Evolutionary conservation across 208 protist species (phyloP), one percentile per base, ranked within the genome.

Genomic region (Trypanosoma rangeli): DNA sequence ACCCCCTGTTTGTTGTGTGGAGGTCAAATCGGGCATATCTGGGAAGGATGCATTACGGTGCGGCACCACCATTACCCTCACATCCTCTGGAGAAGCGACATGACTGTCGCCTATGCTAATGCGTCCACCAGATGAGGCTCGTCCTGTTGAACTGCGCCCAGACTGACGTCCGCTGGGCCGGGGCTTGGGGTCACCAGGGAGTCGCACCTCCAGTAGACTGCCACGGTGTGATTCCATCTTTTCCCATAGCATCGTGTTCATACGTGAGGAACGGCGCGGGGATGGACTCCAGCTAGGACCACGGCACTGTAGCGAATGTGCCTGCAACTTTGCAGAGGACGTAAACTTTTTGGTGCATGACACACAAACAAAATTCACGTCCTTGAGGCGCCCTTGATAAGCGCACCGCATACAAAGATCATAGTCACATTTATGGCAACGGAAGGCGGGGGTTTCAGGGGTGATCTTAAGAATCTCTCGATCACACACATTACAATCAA

Each of bases 341-440:
- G 84, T 84, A 78, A 95, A 95, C 59, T 86, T 87, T 62, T 95
- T 95, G 13, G 73, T 70, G 68, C 90, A 95, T 54, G 82, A 83
- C n/a, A 85, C 78, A 53, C 90, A 95, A 20, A 95, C 80, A 86
- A 94, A 94, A 70, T 84, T 90, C 26, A 94, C 86, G 37, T 92
- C 87, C 69, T 89, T 90, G 50, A 89, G 80, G 37, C 78, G 78
- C 24, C 83, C 79, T n/a, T 80, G 79, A 64, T 87, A 90, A 31
- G 86, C 87, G 67, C 90, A 95, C 50, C 85, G 79, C 74, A 85
- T 82, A 70, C 90, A 95, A 52, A 95, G 70, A 67, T 95, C 90
- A 75, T 94, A 95, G 74, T 95, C 90, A 68, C 90, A 95, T 78
- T 94, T 93, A 70, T 92, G 89, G 74, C 90, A 95, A 24, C 90